These are phyloP conservation scores for Zelopaecilomyces penicillatus DNA, from an alignment of 2,329 filamentous ascomycete species.

Conservation along the genomic window DNA sequence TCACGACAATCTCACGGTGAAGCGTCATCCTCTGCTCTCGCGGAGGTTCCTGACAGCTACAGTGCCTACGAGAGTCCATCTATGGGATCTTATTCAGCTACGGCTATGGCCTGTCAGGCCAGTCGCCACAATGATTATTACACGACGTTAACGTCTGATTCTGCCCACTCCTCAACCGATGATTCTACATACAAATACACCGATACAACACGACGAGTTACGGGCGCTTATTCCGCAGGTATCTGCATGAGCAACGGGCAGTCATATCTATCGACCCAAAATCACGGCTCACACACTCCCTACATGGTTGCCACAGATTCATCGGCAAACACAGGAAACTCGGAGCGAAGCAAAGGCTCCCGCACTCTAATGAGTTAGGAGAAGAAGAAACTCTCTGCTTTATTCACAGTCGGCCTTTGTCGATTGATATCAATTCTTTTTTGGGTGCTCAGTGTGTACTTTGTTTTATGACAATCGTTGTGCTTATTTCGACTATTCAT, in stretches of 20 bases:
- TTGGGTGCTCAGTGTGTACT: no score
- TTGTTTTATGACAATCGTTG: no score
- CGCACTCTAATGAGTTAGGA: no score
- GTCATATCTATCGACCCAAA: no score
- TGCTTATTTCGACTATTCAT: no score
- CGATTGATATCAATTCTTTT: neutral
- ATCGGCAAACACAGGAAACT: no score
- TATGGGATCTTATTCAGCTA: constrained; percentile 4
- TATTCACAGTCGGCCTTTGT: neutral
- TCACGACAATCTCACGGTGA: constrained; percentile 3
- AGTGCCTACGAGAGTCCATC: constrained; percentile 9
- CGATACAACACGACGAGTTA: constrained; percentile 16
- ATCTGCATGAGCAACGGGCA: no score
- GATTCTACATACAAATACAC: constrained; percentile 21
- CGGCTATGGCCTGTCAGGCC: neutral
- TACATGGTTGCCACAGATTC: no score
- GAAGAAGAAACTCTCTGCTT: neutral
- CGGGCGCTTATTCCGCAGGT: constrained; percentile 1
- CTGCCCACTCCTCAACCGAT: constrained; percentile 11
- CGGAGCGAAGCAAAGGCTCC: no score
- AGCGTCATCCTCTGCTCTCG: constrained; percentile 6
- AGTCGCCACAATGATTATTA: constrained; percentile 9
- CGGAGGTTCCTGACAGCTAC: constrained; percentile 6
- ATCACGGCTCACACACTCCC: no score
- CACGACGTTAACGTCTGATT: constrained; percentile 5